Base-by-base conservation (phyloP, 1,284 basidiomycete genomes). In the Fomes fomentarius region DNA sequence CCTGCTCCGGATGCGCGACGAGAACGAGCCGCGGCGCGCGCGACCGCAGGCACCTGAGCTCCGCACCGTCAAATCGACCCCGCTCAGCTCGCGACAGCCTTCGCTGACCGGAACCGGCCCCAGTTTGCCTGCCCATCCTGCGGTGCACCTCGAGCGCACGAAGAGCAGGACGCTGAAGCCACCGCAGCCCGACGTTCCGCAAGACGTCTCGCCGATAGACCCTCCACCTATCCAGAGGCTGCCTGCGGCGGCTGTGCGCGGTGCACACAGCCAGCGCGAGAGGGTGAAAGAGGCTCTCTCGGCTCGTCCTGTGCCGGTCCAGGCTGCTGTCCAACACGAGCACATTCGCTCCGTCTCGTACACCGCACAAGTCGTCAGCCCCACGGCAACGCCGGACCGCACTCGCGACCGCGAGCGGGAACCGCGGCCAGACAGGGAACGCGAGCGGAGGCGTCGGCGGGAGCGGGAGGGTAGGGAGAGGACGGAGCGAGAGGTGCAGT, bases 131-230 rank as follows among this genome's bases (percentile, higher is more conserved):
- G 31, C 42, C 1, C 42, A 21, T 15, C 45, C 47, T 6, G 47
- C 38, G 19, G 31, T 38, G 26, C 25, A 40, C 19, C 52, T 52
- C 7, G 34, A 35, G 21, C 43, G 19, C 21, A 22, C 19, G 10
- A 24, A 25, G 12, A 30, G 21, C 30, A 52, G 31, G 28, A 25
- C 14, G 30, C 35, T 19, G 21, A 54, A 52, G 25, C 47, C 58
- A 30, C 52, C 44, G 35, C 34, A 51, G 11, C 42, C 46, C 22
- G 55, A 60, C 42, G 44, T 60, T 19, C 58, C 58, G 22, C 54
- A 46, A 39, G 58, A 60, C 52, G 54, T 57, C 26, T 45, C 41
- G 4, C 44, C 55, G 12, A 48, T 48, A 8, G 53, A 55, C 26
- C 50, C 50, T 43, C 56, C 40, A 14, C 57, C n/a, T n/a, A n/a